These are phyloP conservation scores for Sugiyamaella americana DNA, from an alignment of 805 yeast genomes.

Conservation along the genomic window DNA sequence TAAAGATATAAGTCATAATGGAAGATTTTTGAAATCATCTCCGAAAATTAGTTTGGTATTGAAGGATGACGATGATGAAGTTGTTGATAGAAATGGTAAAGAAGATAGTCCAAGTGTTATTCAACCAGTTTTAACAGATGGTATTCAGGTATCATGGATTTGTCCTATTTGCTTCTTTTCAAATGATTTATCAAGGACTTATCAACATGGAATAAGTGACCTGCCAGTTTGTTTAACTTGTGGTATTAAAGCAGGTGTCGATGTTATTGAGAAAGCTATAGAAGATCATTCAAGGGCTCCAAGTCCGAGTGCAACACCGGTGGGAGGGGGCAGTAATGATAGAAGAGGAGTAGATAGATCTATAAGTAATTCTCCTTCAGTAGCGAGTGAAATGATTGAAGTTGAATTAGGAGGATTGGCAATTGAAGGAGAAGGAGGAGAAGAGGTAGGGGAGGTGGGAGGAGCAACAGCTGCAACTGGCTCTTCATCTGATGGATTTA, in stretches of 20 bases:
- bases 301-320: background rate
- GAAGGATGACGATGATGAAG: constrained; percentile 5
- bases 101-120: background rate
- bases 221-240: constrained; percentile 53
- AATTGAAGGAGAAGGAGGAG: background rate
- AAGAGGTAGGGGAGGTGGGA: background rate
- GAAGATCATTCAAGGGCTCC: background rate
- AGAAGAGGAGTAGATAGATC: background rate
- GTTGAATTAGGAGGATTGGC: background rate
- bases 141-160: constrained; percentile 48
- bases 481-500: constrained; percentile 12
- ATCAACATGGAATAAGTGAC: constrained; percentile 26
- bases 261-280: constrained; percentile 31
- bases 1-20: constrained; percentile 35
- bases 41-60: constrained; percentile 60
- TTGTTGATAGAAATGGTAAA: background rate
- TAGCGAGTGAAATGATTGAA: background rate
- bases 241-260: constrained; percentile 47
- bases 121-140: constrained; percentile 10
- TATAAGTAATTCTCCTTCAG: background rate
- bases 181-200: constrained; percentile 39
- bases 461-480: background rate
- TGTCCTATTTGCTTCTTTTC: constrained; percentile 86
- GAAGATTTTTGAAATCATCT: constrained; percentile 65
- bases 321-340: background rate